phyloP scores from a whole-genome alignment of 2,329 filamentous ascomycete genomes.

The Lasiodiplodia sp. region DNA sequence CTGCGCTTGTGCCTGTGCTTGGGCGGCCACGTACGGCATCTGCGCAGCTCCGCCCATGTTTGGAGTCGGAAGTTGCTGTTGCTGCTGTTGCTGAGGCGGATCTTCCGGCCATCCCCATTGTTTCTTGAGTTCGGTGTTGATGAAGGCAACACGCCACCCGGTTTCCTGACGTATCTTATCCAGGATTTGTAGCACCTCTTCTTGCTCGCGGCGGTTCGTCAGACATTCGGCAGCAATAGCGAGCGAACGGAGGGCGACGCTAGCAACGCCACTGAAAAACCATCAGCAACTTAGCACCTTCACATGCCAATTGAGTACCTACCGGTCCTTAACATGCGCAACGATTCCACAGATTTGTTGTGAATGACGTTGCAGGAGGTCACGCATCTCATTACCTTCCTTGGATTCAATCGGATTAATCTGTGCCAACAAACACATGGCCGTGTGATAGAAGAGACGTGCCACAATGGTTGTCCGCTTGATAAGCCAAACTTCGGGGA shows the following conservation, averaged over 20 bases:
- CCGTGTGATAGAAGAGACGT: constrained; percentile 87
- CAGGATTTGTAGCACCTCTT: constrained; percentile 80
- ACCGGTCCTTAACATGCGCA: constrained; percentile 80
- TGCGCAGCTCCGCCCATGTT: constrained; percentile 32
- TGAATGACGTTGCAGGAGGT: constrained; percentile 75
- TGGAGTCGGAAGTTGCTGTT: constrained; percentile 32
- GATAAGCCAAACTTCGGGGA: constrained; percentile 89
- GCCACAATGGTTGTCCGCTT: constrained; percentile 83
- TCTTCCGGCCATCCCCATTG: constrained; percentile 77
- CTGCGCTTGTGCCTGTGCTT: neutral
- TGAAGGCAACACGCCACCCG: constrained; percentile 76
- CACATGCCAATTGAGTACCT: constrained; percentile 34
- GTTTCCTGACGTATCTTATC: constrained; percentile 77
- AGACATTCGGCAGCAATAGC: constrained; percentile 79
- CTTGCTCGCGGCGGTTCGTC: constrained; percentile 72
- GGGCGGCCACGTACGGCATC: constrained; percentile 20
- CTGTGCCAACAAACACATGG: constrained; percentile 80
- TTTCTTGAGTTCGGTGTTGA: constrained; percentile 75
- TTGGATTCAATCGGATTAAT: constrained; percentile 74
- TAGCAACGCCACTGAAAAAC: constrained; percentile 68
- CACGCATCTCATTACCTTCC: constrained; percentile 71
- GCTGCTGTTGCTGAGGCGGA: constrained; percentile 43
- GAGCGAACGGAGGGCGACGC: constrained; percentile 79
- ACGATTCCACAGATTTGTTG: constrained; percentile 89
- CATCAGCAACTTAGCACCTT: constrained; percentile 28